phyloP scores from a whole-genome alignment of 305 asterid genomes.

The Ilex paraguariensis region DNA sequence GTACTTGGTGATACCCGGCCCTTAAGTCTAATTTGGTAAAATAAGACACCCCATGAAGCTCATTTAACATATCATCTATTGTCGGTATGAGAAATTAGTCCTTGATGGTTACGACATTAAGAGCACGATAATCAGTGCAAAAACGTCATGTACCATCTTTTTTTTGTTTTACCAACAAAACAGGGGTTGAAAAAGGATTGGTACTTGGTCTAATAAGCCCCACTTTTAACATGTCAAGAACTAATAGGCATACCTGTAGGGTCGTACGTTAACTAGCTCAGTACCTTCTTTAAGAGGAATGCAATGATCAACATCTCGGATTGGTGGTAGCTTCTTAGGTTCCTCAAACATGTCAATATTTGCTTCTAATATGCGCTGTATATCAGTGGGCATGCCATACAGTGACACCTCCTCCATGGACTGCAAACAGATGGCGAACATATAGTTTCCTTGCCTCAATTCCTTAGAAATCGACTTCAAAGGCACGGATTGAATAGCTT shows the following conservation, averaged over 20 bases:
- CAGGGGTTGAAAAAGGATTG: neutral
- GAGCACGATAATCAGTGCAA: constrained; percentile 7
- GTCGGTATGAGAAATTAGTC: constrained; percentile 4
- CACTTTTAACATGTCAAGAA: neutral
- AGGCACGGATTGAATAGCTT: neutral
- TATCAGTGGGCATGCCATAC: neutral
- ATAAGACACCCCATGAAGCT: neutral
- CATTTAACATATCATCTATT: neutral
- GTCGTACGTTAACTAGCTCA: neutral
- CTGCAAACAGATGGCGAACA: neutral
- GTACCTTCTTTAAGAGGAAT: neutral
- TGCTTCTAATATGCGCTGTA: neutral
- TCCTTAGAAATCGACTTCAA: neutral
- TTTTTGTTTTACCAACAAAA: constrained; percentile 3
- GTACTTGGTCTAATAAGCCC: neutral
- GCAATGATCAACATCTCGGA: neutral
- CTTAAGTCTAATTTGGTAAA: constrained; percentile 7
- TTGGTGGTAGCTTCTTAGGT: neutral
- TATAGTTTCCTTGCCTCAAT: neutral
- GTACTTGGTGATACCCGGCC: constrained; percentile 3
- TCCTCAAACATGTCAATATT: neutral
- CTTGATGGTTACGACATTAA: neutral
- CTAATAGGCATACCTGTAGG: neutral
- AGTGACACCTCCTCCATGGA: neutral
- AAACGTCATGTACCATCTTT: constrained; percentile 5